A percentile compares a stretch with the other conserved stretches of the same genome.
phyloP scores from a whole-genome alignment of 2,329 filamentous ascomycete species.

The Aspergillus udagawae region DNA sequence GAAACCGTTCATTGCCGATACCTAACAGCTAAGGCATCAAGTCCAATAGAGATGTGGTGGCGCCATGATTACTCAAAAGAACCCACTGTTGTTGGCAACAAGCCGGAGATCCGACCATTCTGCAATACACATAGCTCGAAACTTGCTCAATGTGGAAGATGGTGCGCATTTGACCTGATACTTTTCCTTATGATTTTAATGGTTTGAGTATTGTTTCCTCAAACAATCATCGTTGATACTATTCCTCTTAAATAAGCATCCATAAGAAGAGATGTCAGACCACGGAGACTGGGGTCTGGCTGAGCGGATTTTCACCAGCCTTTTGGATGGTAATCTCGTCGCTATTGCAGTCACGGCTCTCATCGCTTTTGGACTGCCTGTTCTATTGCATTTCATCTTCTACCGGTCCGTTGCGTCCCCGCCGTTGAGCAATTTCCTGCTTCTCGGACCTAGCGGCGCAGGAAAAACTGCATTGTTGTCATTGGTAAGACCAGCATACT shows the following conservation, averaged over 20 bases:
- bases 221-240: neutral
- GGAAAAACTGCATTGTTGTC: slow-evolving; percentile 90
- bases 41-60: neutral
- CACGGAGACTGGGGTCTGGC: slow-evolving; percentile 36
- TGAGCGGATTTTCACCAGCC: slow-evolving; percentile 35
- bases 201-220: neutral
- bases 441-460: slow-evolving; percentile 73
- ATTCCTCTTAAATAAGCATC: neutral
- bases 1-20: neutral
- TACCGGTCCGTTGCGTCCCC: slow-evolving; percentile 62
- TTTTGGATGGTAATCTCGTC: slow-evolving; percentile 41
- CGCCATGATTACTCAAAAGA: neutral
- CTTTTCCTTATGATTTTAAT: neutral
- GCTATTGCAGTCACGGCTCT: slow-evolving; percentile 63
- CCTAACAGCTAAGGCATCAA: neutral
- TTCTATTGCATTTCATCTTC: slow-evolving; percentile 73
- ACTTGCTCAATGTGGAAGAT: neutral
- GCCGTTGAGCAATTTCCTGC: slow-evolving; percentile 67
- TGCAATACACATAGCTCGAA: neutral
- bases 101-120: neutral
- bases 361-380: slow-evolving; percentile 67
- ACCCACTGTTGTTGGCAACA: neutral
- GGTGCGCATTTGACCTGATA: neutral
- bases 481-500: slow-evolving; percentile 50
- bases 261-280: slow-evolving; percentile 21